These are phyloP conservation scores for Phaeosphaeriaceae sp. DNA, from an alignment of 2,329 filamentous ascomycete species.

Conservation along the genomic window DNA sequence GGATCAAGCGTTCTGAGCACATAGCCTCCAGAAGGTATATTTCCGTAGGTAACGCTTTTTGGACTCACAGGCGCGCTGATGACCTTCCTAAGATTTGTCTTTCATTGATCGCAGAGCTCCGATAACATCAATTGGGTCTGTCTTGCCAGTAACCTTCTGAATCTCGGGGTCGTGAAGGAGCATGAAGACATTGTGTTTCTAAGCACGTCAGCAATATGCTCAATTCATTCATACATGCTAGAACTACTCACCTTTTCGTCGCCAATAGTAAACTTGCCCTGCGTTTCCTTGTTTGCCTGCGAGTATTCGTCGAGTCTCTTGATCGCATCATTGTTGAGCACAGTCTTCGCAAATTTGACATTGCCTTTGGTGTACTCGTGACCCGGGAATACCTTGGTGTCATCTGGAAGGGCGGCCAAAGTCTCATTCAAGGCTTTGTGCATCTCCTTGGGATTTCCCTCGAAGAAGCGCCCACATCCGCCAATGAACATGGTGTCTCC, in stretches of 20 bases:
- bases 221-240: neutral
- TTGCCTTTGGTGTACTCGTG: conserved; percentile 99
- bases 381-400: conserved; percentile 92
- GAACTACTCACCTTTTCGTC: conserved; percentile 80
- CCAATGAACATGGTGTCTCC: conserved; percentile 96
- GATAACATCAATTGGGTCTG: conserved; percentile 84
- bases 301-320: conserved; percentile 80
- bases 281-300: conserved; percentile 82
- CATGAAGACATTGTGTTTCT: conserved; percentile 98
- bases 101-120: conserved; percentile 87
- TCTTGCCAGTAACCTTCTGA: conserved; percentile 83
- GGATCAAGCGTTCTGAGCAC: neutral
- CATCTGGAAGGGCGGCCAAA: conserved; percentile 80
- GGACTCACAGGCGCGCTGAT: neutral
- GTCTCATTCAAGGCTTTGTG: conserved; percentile 88
- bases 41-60: neutral
- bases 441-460: conserved; percentile 86
- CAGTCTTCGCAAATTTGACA: conserved; percentile 82
- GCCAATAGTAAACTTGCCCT: conserved; percentile 94
- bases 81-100: conserved; percentile 58
- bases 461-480: conserved; percentile 95
- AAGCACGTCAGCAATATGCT: neutral
- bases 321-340: conserved; percentile 74
- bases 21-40: neutral
- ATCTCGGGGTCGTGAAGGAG: conserved; percentile 83